Conservation (phyloP, 805 yeast species). For the Wickerhamiella vanderwaltii region DNA sequence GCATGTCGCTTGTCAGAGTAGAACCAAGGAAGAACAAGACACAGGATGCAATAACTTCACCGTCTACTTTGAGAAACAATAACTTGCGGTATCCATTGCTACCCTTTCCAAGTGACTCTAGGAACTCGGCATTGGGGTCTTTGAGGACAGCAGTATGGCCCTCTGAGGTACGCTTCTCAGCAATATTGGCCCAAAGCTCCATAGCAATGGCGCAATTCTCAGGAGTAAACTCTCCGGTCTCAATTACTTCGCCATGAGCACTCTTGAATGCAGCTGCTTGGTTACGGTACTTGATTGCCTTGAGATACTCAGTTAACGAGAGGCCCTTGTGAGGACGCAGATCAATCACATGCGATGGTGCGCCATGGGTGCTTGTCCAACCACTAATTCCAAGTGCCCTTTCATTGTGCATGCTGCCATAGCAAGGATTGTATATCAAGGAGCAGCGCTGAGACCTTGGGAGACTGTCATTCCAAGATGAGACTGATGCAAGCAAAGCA, state of each 20-base stretch:
- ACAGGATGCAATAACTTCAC: slow-evolving; percentile 31
- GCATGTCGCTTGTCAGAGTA: slow-evolving; percentile 35
- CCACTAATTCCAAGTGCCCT: slow-evolving; percentile 30
- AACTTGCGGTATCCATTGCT: slow-evolving; percentile 26
- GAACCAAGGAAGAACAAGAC: slow-evolving; percentile 34
- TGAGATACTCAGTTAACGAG: slow-evolving; percentile 30
- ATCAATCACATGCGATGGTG: slow-evolving; percentile 34
- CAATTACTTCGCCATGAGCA: slow-evolving; percentile 30
- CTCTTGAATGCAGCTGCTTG: slow-evolving; percentile 29
- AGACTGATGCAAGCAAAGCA: slow-evolving; percentile 30
- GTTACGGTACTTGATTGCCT: slow-evolving; percentile 33
- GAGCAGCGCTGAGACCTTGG: slow-evolving; percentile 26
- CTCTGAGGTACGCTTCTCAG: slow-evolving; percentile 29
- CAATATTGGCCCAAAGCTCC: slow-evolving; percentile 32
- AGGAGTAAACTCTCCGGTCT: slow-evolving; percentile 26
- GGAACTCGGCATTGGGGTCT: slow-evolving; percentile 27
- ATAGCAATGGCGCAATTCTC: slow-evolving; percentile 28
- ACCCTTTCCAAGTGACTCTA: slow-evolving; percentile 25
- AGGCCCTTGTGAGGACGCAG: slow-evolving; percentile 29
- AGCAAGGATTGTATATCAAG: slow-evolving; percentile 31
- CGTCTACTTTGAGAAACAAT: slow-evolving; percentile 31
- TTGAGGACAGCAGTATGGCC: slow-evolving; percentile 32
- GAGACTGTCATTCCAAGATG: slow-evolving; percentile 29
- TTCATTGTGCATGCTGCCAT: slow-evolving; percentile 23
- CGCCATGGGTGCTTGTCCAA: slow-evolving; percentile 30